Conservation (phyloP, 1,284 basidiomycete genomes). For the Cryptococcus maquisensis region DNA sequence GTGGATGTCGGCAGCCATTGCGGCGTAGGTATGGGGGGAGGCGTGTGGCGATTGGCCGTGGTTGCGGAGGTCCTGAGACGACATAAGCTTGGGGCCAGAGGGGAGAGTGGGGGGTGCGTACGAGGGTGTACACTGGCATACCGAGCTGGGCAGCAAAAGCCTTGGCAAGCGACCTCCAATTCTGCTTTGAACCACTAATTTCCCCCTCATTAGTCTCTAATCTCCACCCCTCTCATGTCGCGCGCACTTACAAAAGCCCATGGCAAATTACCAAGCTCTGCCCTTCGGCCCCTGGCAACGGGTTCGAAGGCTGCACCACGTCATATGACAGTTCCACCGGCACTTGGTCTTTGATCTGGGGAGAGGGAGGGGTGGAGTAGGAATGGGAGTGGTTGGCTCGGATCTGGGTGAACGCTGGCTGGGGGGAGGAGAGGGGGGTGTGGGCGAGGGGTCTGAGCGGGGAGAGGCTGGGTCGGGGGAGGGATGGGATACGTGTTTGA, state of each 20-base stretch:
- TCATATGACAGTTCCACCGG: slow-evolving; percentile 45
- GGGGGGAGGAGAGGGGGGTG: background rate
- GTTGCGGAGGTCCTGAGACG: slow-evolving; percentile 54
- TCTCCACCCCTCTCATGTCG: background rate
- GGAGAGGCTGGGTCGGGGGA: background rate
- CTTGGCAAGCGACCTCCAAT: slow-evolving; percentile 55
- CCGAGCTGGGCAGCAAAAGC: slow-evolving; percentile 50
- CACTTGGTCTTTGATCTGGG: background rate
- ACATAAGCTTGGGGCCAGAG: background rate
- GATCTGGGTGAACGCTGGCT: background rate
- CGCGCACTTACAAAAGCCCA: slow-evolving; percentile 51
- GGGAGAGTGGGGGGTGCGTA: slow-evolving; percentile 22
- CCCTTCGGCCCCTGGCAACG: slow-evolving; percentile 15
- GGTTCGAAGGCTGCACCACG: slow-evolving; percentile 26
- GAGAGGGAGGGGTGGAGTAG: background rate
- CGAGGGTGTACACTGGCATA: slow-evolving; percentile 54
- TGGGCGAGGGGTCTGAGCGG: background rate
- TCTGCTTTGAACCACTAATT: slow-evolving; percentile 55
- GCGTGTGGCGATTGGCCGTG: slow-evolving; percentile 55
- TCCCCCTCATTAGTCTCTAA: too few species aligned
- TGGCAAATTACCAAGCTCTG: slow-evolving; percentile 52
- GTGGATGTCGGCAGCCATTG: slow-evolving; percentile 50
- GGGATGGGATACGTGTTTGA: background rate
- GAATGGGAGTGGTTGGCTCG: background rate
- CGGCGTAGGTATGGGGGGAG: slow-evolving; percentile 50